Evolutionary conservation across 2,329 filamentous ascomycete species (phyloP), one percentile per base, ranked within the genome.

Genomic region (Fulvia fulva): DNA sequence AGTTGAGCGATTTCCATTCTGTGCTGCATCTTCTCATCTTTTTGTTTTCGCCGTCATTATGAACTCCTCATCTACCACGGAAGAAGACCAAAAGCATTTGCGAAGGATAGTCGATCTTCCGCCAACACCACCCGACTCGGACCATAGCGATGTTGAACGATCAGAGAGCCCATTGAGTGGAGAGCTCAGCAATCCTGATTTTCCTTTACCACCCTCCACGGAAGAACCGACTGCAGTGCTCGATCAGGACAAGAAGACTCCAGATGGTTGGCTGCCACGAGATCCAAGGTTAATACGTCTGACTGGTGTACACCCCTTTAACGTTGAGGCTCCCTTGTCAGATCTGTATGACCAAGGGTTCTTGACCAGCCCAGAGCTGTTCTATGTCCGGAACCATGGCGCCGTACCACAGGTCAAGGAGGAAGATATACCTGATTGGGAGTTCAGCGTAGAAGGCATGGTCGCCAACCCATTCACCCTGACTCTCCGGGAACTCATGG

Each of bases 351-450:
- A 93, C 58, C 80, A 86, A 76, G 91, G 92, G 0, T 96, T 96
- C 70, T 77, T 97, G 37, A 97, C 91, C 0, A 90, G 87, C 41
- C 88, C 91, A 12, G 88, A 96, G 66, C 78, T 97, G 1, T 94
- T 96, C 75, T 97, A 95, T 72, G 92, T 97, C 8, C 81, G 92
- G 34, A 97, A 96, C 68, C 92, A 97, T 77, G 92, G 92, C 14
- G 78, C 85, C 0, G 91, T 96, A 7, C 92, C 91, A 0, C 77
- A 83, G 56, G 89, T 94, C 19, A 79, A 81, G 8, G 89, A 95
- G 63, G 78, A 83, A 23, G 85, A 89, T 3, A 85, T 90, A 58
- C 81, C 86, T 44, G 82, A 88, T 66, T 97, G 92, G 92, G 84
- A 90, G 56, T 88, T 96, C 58, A 85, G 84, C 0, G 81, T 97